Percentiles rank a stretch among this genome's conserved stretches.
Conservation (phyloP, 441 rosid genomes). For the Croton laevigatus region DNA sequence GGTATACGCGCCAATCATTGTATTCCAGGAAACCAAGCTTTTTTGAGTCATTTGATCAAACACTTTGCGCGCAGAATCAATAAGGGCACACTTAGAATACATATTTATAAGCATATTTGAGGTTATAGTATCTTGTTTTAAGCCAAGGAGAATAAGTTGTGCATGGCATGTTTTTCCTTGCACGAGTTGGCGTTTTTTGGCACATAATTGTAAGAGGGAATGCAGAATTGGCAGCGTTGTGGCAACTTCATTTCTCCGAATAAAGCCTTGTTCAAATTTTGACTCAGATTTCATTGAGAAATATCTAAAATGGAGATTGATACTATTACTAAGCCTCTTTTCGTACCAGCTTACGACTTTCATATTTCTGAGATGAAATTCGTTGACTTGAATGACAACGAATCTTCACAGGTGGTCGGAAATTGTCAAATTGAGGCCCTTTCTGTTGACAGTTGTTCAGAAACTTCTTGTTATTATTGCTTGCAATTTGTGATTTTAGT, state of each 20-base stretch:
- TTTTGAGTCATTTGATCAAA: slow-evolving; percentile 64
- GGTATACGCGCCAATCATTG: slow-evolving; percentile 48
- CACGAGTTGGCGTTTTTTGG: slow-evolving; percentile 31
- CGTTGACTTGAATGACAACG: too few species aligned
- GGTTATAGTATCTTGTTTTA: slow-evolving; percentile 36
- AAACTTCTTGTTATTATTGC: too few species aligned
- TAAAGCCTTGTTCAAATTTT: not conserved
- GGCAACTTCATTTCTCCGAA: not conserved
- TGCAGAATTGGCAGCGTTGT: slow-evolving; percentile 35
- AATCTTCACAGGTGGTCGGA: too few species aligned
- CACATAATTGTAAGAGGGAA: slow-evolving; percentile 42
- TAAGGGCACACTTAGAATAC: slow-evolving; percentile 51
- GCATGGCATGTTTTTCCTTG: slow-evolving; percentile 56
- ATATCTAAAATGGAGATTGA: not conserved
- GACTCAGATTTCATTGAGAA: not conserved
- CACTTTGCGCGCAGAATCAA: slow-evolving; percentile 48
- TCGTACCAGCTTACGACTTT: not conserved
- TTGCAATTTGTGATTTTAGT: too few species aligned
- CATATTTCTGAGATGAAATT: not conserved
- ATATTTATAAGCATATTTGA: slow-evolving; percentile 53
- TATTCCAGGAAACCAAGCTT: slow-evolving; percentile 79
- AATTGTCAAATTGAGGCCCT: too few species aligned
- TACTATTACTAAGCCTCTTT: not conserved
- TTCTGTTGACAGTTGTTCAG: too few species aligned
- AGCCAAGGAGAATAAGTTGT: slow-evolving; percentile 33